phyloP scores from a whole-genome alignment of 2,329 filamentous ascomycete genomes.

The Fulvia fulva region DNA sequence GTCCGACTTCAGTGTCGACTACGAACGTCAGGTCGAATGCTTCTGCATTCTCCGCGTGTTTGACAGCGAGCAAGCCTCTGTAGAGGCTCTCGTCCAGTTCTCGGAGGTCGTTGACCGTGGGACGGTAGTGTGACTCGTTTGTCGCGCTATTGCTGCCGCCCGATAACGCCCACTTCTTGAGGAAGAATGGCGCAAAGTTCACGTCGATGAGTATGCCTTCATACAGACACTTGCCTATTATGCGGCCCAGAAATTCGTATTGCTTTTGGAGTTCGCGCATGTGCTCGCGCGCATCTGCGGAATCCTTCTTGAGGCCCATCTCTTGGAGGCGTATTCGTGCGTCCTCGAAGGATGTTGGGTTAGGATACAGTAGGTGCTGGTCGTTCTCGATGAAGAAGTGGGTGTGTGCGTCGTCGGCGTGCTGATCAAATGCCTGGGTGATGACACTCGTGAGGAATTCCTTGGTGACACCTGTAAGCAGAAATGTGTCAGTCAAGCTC shows the following conservation, averaged over 20 bases:
- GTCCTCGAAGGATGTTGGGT: constrained; percentile 56
- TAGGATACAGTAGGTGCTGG: constrained; percentile 83
- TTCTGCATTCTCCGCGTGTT: constrained; percentile 78
- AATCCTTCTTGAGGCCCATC: constrained; percentile 8
- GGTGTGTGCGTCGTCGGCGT: constrained; percentile 29
- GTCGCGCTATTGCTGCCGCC: constrained; percentile 60
- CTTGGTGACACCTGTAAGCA: constrained; percentile 11
- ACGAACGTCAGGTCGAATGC: constrained; percentile 86
- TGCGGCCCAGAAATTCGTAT: constrained; percentile 87
- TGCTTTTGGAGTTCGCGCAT: constrained; percentile 55
- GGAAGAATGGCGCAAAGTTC: constrained; percentile 89
- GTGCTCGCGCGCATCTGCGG: constrained; percentile 10
- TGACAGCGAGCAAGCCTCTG: constrained; percentile 74
- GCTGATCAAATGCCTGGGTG: constrained; percentile 70
- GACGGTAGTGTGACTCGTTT: constrained; percentile 70
- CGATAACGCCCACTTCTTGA: constrained; percentile 87
- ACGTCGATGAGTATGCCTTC: constrained; percentile 94
- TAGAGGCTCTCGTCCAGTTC: constrained; percentile 91
- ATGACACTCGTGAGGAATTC: constrained; percentile 91
- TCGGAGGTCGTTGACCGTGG: constrained; percentile 89
- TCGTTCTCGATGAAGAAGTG: constrained; percentile 76
- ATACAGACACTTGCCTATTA: constrained; percentile 95
- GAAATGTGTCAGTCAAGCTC: too few species aligned
- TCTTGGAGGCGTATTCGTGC: constrained; percentile 8
- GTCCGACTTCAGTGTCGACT: constrained; percentile 63